A percentile compares a stretch with the other conserved stretches of the same genome.
Evolutionary conservation across 1,284 basidiomycete species (phyloP).

Genomic region (Fomitiporia mediterranea): DNA sequence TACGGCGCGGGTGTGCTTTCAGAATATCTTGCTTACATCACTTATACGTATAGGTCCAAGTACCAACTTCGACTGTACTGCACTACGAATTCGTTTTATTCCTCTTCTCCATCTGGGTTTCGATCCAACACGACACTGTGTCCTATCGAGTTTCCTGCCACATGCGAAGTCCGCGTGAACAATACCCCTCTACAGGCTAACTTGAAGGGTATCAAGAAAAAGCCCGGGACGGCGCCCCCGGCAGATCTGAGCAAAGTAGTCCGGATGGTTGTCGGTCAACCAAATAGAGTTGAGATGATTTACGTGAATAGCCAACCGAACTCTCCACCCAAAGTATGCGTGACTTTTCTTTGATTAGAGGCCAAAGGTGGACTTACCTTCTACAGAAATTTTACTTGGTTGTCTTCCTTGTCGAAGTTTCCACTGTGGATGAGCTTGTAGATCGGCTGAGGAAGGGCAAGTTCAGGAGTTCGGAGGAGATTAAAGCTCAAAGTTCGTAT

Average conservation of each 20-base stretch:
- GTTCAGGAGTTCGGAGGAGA: slow-evolving; percentile 60
- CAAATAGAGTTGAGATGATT: slow-evolving; percentile 78
- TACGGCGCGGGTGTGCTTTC: slow-evolving; percentile 4
- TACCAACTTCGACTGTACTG: slow-evolving; percentile 88
- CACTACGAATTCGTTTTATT: slow-evolving; percentile 85
- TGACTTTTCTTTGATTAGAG: background rate
- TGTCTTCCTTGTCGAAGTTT: slow-evolving; percentile 77
- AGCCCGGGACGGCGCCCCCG: slow-evolving; percentile 92
- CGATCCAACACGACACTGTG: slow-evolving; percentile 47
- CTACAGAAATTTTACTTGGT: slow-evolving; percentile 80
- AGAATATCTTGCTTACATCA: background rate
- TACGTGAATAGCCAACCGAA: slow-evolving; percentile 86
- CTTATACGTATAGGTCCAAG: slow-evolving; percentile 43
- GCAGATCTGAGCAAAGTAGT: slow-evolving; percentile 72
- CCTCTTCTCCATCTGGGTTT: slow-evolving; percentile 45
- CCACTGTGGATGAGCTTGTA: slow-evolving; percentile 62
- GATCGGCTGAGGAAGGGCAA: slow-evolving; percentile 62
- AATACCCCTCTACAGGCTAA: slow-evolving; percentile 65
- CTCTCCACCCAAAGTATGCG: slow-evolving; percentile 13
- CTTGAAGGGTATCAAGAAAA: slow-evolving; percentile 91
- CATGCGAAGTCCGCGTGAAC: slow-evolving; percentile 89
- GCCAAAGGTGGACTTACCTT: slow-evolving; percentile 7
- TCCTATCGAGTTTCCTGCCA: slow-evolving; percentile 88
- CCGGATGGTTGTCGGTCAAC: slow-evolving; percentile 39
- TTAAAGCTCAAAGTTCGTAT: slow-evolving; percentile 59